Evolutionary conservation across 257 asterid species (phyloP), one percentile per base, ranked within the genome.

Genomic region (Solanum infundibuliforme): DNA sequence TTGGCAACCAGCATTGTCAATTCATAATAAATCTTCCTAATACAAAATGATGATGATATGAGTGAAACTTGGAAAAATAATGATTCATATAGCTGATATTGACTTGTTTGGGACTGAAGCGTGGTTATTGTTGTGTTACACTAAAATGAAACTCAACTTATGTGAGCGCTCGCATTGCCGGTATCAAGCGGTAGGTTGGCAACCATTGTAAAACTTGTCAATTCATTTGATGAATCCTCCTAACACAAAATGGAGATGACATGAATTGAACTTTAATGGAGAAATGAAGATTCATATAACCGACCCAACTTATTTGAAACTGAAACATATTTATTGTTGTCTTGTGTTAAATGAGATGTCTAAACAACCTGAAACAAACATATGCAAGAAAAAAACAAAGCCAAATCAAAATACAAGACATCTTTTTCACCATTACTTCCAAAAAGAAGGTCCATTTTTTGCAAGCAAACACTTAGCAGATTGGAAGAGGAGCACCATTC

Each of bases 401-500:
- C 23, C 38, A 14, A 69, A 69, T 31, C 34, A 39, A 68, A 31
- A 69, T 31, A 3, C 39, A 27, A 7, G 23, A 68, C 21, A 69
- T 29, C 38, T 13, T 69, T 65, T 65, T 65, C 16, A n/a, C 72
- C 14, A 11, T 25, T 60, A 12, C 34, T 11, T n/a, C 8, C 72
- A 14, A 14, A 14, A 69, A 29, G 43, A 25, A 69, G 74, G 76
- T 31, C 38, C 36, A 3, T 31, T 7, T 14, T 72, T 32, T 12
- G 3, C 43, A 36, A 12, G 34, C 12, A 34, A 62, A 21, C 32
- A 84, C 13, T 92, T 91, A 95, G 52, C 91, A 93, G 65, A 96
- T 94, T 12, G 99, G 98, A 5, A 95, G 93, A 52, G 99, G 99
- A 18, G 91, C 94, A 1, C 98, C 99, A 85, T 93, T 93, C 99